Conservation (phyloP, 345 rosid genomes). For the Moricandia arvensis region DNA sequence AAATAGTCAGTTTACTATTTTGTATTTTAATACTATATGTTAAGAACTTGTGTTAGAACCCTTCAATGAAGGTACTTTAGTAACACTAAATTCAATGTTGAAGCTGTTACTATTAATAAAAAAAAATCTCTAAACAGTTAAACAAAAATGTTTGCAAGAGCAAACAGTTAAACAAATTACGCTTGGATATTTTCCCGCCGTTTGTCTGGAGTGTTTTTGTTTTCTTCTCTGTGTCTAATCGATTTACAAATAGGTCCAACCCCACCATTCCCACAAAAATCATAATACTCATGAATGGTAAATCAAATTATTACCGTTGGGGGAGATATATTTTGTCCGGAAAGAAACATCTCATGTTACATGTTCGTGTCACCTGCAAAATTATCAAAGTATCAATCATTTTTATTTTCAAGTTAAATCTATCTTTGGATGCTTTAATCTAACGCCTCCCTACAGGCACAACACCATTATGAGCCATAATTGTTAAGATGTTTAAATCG, state of each 20-base stretch:
- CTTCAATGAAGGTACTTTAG: too few species aligned
- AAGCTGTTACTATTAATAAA: too few species aligned
- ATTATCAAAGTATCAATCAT: not conserved
- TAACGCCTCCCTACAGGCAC: slow-evolving; percentile 13
- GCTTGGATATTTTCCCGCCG: not conserved
- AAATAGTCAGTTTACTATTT: too few species aligned
- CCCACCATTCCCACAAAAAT: slow-evolving; percentile 13
- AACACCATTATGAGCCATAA: slow-evolving; percentile 24
- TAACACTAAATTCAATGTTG: too few species aligned
- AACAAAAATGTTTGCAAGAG: not conserved
- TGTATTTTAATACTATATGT: too few species aligned
- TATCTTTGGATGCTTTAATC: slow-evolving; percentile 25
- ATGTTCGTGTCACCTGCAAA: not conserved
- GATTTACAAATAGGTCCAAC: slow-evolving; percentile 6
- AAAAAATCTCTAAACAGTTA: too few species aligned
- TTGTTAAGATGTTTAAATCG: slow-evolving; percentile 12
- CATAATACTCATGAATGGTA: not conserved
- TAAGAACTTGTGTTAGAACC: too few species aligned
- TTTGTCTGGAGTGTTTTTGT: not conserved
- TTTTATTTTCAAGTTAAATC: not conserved
- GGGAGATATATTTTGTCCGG: slow-evolving; percentile 6
- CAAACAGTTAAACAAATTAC: not conserved
- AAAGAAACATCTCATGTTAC: slow-evolving; percentile 11
- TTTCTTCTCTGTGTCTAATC: not conserved
- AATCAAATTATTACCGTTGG: slow-evolving; percentile 13